Percentiles rank a stretch among this genome's conserved stretches.
These are phyloP conservation scores for Cercospora berteroae DNA, from an alignment of 2,329 filamentous ascomycete species.

Conservation along the genomic window DNA sequence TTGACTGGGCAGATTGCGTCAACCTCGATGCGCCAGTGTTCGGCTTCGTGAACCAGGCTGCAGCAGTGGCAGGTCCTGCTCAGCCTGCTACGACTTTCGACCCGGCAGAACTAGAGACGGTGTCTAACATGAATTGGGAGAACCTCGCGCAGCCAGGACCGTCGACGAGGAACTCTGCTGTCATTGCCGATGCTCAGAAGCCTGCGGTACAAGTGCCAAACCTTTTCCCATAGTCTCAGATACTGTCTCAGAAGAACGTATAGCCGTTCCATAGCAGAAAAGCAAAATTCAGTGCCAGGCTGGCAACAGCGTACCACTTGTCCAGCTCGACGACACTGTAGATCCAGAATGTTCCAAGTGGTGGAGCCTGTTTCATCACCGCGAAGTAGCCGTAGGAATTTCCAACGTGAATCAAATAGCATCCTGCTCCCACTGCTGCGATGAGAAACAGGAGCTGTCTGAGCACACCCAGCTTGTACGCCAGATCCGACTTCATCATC, in stretches of 20 bases:
- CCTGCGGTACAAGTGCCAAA: background rate
- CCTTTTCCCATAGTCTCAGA: background rate
- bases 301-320: constrained; percentile 62
- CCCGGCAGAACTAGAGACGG: background rate
- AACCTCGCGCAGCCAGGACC: background rate
- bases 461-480: constrained; percentile 45
- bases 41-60: background rate
- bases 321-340: constrained; percentile 89
- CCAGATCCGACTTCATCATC: constrained; percentile 43
- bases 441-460: constrained; percentile 60
- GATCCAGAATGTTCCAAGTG: constrained; percentile 84
- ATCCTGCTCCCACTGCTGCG: constrained; percentile 63
- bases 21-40: background rate
- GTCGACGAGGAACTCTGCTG: background rate
- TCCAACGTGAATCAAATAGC: constrained; percentile 76
- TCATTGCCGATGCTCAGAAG: background rate
- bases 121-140: background rate
- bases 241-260: constrained; percentile 27
- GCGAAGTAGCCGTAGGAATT: constrained; percentile 79
- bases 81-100: background rate
- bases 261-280: constrained; percentile 59
- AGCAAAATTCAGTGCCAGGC: constrained; percentile 49
- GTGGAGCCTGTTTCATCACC: constrained; percentile 89
- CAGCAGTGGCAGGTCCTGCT: background rate
- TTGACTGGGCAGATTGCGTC: background rate